Percentiles rank a stretch among this genome's conserved stretches.
phyloP scores from a whole-genome alignment of 2,329 filamentous ascomycete species.

The Raffaelea albimanens region DNA sequence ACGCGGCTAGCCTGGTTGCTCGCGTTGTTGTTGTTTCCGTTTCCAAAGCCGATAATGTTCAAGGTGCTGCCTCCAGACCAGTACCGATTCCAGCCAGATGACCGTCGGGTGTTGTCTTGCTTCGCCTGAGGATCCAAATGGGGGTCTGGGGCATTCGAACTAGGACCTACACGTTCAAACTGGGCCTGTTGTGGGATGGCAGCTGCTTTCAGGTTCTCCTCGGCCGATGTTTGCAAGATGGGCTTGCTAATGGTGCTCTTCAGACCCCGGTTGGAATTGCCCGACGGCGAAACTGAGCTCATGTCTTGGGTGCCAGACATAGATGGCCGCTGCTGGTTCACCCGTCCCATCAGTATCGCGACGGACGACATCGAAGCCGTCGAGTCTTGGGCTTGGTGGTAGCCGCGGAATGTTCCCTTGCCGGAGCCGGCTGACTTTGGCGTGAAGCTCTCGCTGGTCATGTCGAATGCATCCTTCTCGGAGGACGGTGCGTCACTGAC shows the following conservation, averaged over 20 bases:
- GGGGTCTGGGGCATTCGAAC: constrained; percentile 14
- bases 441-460: constrained; percentile 32
- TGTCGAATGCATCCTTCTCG: constrained; percentile 48
- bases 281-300: constrained; percentile 48
- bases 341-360: constrained; percentile 57
- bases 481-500: constrained; percentile 35
- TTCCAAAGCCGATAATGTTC: constrained; percentile 54
- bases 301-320: constrained; percentile 15
- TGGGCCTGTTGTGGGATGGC: constrained; percentile 23
- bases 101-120: constrained; percentile 42
- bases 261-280: constrained; percentile 53
- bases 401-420: constrained; percentile 32
- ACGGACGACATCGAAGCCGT: constrained; percentile 52
- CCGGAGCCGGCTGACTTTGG: constrained; percentile 21
- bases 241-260: constrained; percentile 55
- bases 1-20: constrained; percentile 28
- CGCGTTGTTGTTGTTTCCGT: constrained; percentile 19
- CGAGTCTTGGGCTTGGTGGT: constrained; percentile 44
- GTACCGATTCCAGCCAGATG: constrained; percentile 69
- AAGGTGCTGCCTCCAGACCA: constrained; percentile 65
- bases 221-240: constrained; percentile 32
- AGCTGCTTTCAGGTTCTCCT: constrained; percentile 11
- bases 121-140: constrained; percentile 21
- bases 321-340: constrained; percentile 36
- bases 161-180: constrained; percentile 23